Evolutionary conservation across 345 rosid species (phyloP).

Genomic region (Hibiscus syriacus): DNA sequence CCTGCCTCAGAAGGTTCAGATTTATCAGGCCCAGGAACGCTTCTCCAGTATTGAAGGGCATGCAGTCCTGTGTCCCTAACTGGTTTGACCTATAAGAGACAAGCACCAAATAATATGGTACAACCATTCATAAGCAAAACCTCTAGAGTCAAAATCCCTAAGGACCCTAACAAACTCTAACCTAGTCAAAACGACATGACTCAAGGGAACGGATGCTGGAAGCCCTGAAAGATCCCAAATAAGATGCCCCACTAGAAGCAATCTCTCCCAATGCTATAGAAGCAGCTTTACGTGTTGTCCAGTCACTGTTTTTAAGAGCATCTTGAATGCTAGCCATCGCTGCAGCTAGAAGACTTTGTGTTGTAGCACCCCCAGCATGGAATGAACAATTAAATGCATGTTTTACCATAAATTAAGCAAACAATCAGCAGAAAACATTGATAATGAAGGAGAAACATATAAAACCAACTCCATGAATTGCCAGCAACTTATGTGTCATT

Average conservation of each 20-base stretch:
- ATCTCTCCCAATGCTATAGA: conserved; percentile 65
- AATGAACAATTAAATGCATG: conserved; percentile 12
- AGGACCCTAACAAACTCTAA: conserved; percentile 16
- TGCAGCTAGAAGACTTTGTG: conserved; percentile 46
- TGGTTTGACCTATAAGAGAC: conserved; percentile 72
- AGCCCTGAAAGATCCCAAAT: conserved; percentile 57
- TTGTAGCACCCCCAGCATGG: conserved; percentile 86
- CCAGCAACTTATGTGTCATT: neutral
- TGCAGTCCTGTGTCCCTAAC: conserved; percentile 73
- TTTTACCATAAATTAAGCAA: neutral
- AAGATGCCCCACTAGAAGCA: conserved; percentile 61
- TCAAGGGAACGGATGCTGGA: conserved; percentile 72
- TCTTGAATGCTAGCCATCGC: conserved; percentile 71
- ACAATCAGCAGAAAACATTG: neutral
- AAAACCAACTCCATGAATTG: neutral
- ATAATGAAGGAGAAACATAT: neutral
- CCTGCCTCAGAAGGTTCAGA: conserved; percentile 72
- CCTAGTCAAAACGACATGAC: conserved; percentile 96
- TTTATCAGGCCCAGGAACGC: conserved; percentile 51
- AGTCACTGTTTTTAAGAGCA: conserved; percentile 67
- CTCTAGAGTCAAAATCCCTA: neutral
- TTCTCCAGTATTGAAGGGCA: conserved; percentile 82
- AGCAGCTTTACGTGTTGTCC: conserved; percentile 95
- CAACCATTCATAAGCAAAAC: neutral
- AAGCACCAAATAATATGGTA: conserved; percentile 3